Conservation (phyloP, 257 asterid species). For the Cruciata laevipes region DNA sequence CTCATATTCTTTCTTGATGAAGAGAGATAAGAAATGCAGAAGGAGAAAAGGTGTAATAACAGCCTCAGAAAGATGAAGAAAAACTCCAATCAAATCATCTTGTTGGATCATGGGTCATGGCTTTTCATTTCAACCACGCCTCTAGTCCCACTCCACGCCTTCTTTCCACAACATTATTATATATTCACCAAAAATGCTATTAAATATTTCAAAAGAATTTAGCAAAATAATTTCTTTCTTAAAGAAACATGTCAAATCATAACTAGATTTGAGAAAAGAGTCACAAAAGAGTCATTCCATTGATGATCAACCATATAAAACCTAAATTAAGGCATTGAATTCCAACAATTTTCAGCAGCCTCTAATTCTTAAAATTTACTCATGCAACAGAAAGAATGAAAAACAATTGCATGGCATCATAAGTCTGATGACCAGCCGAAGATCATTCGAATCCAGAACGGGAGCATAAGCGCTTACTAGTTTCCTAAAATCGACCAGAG, state of each 20-base stretch:
- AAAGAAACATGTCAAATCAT: too few species aligned
- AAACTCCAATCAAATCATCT: background rate
- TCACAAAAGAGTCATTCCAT: background rate
- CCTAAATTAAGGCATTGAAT: background rate
- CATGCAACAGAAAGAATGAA: constrained; percentile 11
- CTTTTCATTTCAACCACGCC: constrained; percentile 1
- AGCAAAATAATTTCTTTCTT: too few species aligned
- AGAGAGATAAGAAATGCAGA: constrained; percentile 14
- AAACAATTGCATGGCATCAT: background rate
- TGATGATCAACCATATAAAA: background rate
- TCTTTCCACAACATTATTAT: background rate
- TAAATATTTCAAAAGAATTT: too few species aligned
- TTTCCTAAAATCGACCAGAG: constrained; percentile 3
- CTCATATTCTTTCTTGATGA: constrained; percentile 27
- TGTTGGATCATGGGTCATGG: background rate
- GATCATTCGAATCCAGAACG: background rate
- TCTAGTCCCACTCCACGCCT: background rate
- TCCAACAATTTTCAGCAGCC: constrained; percentile 1
- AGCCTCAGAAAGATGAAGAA: constrained; percentile 11
- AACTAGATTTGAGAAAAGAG: background rate
- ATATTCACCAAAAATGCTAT: too few species aligned
- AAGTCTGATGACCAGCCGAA: constrained; percentile 1
- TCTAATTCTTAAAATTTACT: constrained; percentile 4
- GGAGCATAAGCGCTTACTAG: constrained; percentile 3
- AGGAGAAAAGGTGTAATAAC: constrained; percentile 8